These are phyloP conservation scores for Pseudogymnoascus sp. DNA, from an alignment of 2,329 filamentous ascomycete species.

Conservation along the genomic window DNA sequence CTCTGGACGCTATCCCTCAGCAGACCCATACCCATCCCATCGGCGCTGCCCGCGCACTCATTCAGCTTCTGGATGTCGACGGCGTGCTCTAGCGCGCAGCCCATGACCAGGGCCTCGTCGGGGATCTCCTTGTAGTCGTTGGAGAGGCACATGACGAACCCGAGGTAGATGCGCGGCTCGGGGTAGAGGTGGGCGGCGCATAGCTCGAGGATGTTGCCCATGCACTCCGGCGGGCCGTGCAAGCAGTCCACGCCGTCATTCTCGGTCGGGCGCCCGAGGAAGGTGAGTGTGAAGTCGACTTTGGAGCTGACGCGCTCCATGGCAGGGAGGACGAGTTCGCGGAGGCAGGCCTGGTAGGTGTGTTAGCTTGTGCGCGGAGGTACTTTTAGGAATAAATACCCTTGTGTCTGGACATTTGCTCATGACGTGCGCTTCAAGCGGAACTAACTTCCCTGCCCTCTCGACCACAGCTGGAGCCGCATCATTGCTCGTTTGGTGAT, in stretches of 20 bases:
- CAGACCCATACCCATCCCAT: constrained; percentile 59
- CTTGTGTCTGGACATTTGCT: constrained; percentile 90
- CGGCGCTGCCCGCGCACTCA: constrained; percentile 72
- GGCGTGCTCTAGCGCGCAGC: constrained; percentile 85
- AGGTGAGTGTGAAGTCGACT: constrained; percentile 85
- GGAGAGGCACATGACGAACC: constrained; percentile 86
- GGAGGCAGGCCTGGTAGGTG: constrained; percentile 58
- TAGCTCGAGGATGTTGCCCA: constrained; percentile 90
- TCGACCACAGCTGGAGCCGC: not conserved
- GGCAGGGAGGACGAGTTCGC: constrained; percentile 69
- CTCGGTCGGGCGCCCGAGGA: constrained; percentile 69
- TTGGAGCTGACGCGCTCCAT: constrained; percentile 78
- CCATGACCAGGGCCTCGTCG: constrained; percentile 65
- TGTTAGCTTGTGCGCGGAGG: not conserved
- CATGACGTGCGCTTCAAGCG: constrained; percentile 93
- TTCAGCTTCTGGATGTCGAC: constrained; percentile 77
- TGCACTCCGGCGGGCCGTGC: constrained; percentile 82
- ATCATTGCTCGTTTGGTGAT: not conserved
- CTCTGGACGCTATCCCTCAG: constrained; percentile 59
- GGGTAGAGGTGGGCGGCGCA: constrained; percentile 79
- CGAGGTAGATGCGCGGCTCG: constrained; percentile 78
- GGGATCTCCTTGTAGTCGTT: constrained; percentile 71
- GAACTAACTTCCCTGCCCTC: constrained; percentile 41
- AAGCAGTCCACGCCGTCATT: constrained; percentile 81
- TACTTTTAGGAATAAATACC: constrained; percentile 29